Evolutionary conservation across 352 stramenopile genomes (phyloP), one percentile per base, ranked within the genome.

Genomic region (Pythium brachiatum): DNA sequence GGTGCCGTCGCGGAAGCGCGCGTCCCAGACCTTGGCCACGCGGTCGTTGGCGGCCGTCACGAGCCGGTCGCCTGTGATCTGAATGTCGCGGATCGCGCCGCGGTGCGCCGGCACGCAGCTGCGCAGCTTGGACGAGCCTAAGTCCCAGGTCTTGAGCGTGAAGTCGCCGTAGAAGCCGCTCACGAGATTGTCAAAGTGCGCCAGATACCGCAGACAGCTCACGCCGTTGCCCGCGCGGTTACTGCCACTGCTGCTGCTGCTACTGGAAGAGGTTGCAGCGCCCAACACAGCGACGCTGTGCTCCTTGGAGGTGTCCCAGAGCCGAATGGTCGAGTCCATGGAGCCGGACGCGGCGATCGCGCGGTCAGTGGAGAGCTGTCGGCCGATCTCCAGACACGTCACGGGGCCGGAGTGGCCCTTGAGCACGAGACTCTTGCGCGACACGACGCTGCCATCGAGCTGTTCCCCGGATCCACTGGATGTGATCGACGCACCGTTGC

Each of bases 1-100:
- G 29, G 75, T 53, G 54, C 66, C 71, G 46, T 58, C 59, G 39
- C 83, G 81, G 67, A 92, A 92, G 46, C 78, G 51, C 0, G 78
- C 83, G 61, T 94, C 86, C 86, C 86, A 92, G 44, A 94, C 77
- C 50, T 92, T 92, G 2, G 82, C 80, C 6, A 80, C 76, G 20
- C 86, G 81, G 59, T 94, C 86, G 56, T 89, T 92, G 16, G 69
- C 72, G 4, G 86, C 81, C 13, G 83, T 91, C 56, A 92, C 83
- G 27, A 94, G 66, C 9, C 83, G 73, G 7, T 88, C 78, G 21
- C 81, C 86, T 0, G 83, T 89, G 57, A 90, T 72, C 61, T 94
- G 81, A 8, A 94, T 64, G 36, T 89, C 83, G 1, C 78, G 77
- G 38, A 92, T 64, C 29, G 67, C 66, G 18, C 77, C 72, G 25